Conservation (phyloP, 345 rosid genomes). For the Kernera saxatilis region DNA sequence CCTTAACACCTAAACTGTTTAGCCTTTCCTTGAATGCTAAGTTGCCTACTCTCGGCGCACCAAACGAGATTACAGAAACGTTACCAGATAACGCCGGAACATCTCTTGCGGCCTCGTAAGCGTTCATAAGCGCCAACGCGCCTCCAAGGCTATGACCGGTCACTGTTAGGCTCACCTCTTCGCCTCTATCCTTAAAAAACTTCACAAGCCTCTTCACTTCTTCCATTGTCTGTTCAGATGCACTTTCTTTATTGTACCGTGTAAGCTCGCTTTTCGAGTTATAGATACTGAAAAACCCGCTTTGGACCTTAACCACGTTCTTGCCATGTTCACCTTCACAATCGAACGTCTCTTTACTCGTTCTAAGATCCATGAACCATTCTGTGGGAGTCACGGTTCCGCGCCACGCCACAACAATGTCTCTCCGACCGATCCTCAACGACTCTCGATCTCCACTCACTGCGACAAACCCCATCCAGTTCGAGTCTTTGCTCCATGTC, state of each 20-base stretch:
- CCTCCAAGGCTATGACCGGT: constrained; percentile 67
- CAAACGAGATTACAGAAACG: constrained; percentile 52
- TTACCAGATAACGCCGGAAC: constrained; percentile 35
- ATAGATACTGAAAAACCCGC: constrained; percentile 50
- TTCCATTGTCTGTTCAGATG: constrained; percentile 55
- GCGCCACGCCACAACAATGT: constrained; percentile 62
- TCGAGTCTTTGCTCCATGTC: constrained; percentile 73
- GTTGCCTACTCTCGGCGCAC: constrained; percentile 70
- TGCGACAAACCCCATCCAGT: constrained; percentile 65
- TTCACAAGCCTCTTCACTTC: constrained; percentile 38
- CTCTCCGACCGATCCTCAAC: constrained; percentile 45
- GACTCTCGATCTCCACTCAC: constrained; percentile 47
- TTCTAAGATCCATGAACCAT: constrained; percentile 46
- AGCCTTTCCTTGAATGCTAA: constrained; percentile 49
- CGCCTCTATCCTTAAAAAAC: constrained; percentile 35
- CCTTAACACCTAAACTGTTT: constrained; percentile 42
- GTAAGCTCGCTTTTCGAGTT: constrained; percentile 47
- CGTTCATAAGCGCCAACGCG: constrained; percentile 54
- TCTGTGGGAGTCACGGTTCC: constrained; percentile 66
- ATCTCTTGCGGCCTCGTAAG: constrained; percentile 44
- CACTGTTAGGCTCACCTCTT: constrained; percentile 50
- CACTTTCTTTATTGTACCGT: constrained; percentile 48
- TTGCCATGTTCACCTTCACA: constrained; percentile 14
- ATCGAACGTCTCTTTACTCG: constrained; percentile 36
- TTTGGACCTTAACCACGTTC: constrained; percentile 41